Evolutionary conservation across 345 rosid genomes (phyloP).

Genomic region (Limnanthes douglasii): DNA sequence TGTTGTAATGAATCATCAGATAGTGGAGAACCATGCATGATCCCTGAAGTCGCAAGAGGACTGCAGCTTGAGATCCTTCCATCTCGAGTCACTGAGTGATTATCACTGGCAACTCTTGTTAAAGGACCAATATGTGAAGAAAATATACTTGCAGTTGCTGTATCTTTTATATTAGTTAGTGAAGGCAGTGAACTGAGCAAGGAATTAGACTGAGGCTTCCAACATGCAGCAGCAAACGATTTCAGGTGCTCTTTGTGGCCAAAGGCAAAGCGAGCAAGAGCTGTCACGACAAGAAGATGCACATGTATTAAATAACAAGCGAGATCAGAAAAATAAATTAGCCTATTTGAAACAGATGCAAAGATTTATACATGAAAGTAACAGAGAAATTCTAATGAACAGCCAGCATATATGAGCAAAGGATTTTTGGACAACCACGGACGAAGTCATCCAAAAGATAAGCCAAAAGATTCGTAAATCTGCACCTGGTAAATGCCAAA

Average conservation of each 20-base stretch:
- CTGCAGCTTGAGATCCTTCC: conserved; percentile 72
- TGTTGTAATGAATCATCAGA: conserved; percentile 96
- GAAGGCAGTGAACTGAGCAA: conserved; percentile 70
- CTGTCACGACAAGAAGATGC: conserved; percentile 30
- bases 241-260: conserved; percentile 92
- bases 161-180: conserved; percentile 54
- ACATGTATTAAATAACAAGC: too few species aligned
- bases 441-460: too few species aligned
- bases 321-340: too few species aligned
- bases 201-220: conserved; percentile 83
- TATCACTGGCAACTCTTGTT: conserved; percentile 67
- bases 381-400: too few species aligned
- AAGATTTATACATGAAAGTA: too few species aligned
- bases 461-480: too few species aligned
- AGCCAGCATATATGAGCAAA: too few species aligned
- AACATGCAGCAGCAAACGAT: conserved; percentile 68
- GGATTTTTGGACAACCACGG: too few species aligned
- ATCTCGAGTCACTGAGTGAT: conserved; percentile 39
- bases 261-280: conserved; percentile 89
- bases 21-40: conserved; percentile 92
- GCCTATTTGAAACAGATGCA: too few species aligned
- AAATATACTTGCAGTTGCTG: conserved; percentile 62
- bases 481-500: too few species aligned
- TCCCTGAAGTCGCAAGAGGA: conserved; percentile 68
- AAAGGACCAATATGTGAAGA: conserved; percentile 67